Conservation (phyloP, 345 rosid genomes). For the Viola odorata region DNA sequence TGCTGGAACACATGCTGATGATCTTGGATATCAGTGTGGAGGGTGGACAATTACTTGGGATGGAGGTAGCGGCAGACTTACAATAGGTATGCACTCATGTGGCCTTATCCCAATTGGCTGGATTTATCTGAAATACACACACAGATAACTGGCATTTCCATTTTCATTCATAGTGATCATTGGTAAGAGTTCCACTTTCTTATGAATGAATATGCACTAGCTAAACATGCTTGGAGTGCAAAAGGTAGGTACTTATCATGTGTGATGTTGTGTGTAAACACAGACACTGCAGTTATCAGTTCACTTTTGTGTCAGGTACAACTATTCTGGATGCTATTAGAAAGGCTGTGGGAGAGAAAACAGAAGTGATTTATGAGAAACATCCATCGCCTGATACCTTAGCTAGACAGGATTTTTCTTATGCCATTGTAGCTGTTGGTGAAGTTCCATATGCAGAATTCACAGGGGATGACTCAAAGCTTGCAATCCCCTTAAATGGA, state of each 20-base stretch:
- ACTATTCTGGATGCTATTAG: slow-evolving; percentile 72
- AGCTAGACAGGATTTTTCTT: slow-evolving; percentile 39
- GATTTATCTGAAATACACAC: background rate
- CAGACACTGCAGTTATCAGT: background rate
- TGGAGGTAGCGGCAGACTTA: slow-evolving; percentile 72
- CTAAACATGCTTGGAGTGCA: background rate
- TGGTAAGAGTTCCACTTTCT: background rate
- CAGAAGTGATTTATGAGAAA: slow-evolving; percentile 59
- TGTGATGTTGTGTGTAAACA: background rate
- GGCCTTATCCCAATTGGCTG: background rate
- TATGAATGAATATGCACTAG: no score
- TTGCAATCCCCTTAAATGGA: slow-evolving; percentile 59
- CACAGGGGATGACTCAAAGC: slow-evolving; percentile 53
- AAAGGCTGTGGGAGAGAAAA: slow-evolving; percentile 48
- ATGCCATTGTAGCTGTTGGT: slow-evolving; percentile 72
- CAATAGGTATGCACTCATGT: slow-evolving; percentile 48
- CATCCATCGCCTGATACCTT: slow-evolving; percentile 54
- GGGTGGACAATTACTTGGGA: slow-evolving; percentile 80
- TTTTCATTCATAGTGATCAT: background rate
- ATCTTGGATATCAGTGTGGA: slow-evolving; percentile 90
- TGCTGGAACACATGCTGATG: slow-evolving; percentile 72
- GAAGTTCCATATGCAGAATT: slow-evolving; percentile 75
- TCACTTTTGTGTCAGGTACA: slow-evolving; percentile 40
- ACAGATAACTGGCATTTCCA: background rate
- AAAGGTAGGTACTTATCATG: background rate